These are phyloP conservation scores for Yarrowia galli DNA, from an alignment of 1,139 yeast species.

Conservation along the genomic window DNA sequence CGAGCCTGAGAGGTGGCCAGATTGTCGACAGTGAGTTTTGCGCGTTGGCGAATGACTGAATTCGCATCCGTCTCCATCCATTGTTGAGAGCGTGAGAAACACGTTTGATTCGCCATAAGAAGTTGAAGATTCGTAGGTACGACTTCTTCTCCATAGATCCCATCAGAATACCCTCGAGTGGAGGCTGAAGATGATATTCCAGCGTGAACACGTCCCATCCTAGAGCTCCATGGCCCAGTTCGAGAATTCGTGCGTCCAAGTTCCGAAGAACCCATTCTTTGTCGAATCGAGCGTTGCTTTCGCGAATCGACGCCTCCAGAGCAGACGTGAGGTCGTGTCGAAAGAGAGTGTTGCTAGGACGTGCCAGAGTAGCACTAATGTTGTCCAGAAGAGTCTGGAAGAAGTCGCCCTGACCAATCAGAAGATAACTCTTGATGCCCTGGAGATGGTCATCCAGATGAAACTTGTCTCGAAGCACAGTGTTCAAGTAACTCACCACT, in stretches of 20 bases:
- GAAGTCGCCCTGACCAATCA: slow-evolving; percentile 81
- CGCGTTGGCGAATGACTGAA: slow-evolving; percentile 11
- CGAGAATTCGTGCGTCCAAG: slow-evolving; percentile 83
- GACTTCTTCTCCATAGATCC: slow-evolving; percentile 57
- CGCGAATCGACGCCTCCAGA: slow-evolving; percentile 69
- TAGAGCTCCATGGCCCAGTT: slow-evolving; percentile 65
- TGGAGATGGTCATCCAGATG: slow-evolving; percentile 62
- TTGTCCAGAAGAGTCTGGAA: slow-evolving; percentile 67
- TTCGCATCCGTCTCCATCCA: slow-evolving; percentile 55
- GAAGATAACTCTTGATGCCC: slow-evolving; percentile 69
- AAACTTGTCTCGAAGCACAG: slow-evolving; percentile 59
- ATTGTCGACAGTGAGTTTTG: background rate
- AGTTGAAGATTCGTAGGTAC: slow-evolving; percentile 82
- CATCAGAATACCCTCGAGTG: slow-evolving; percentile 55
- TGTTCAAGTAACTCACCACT: slow-evolving; percentile 62
- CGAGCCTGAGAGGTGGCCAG: slow-evolving; percentile 5
- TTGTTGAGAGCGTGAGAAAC: slow-evolving; percentile 60
- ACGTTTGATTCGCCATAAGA: slow-evolving; percentile 79
- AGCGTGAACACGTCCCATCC: slow-evolving; percentile 93
- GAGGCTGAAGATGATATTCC: slow-evolving; percentile 71
- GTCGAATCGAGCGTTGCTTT: slow-evolving; percentile 65
- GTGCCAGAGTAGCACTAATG: slow-evolving; percentile 63
- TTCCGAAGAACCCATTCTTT: slow-evolving; percentile 57
- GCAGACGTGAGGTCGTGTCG: slow-evolving; percentile 71
- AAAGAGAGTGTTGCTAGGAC: slow-evolving; percentile 68